Conservation (phyloP, 116 monocot species). For the Phalaenopsis hybrid region DNA sequence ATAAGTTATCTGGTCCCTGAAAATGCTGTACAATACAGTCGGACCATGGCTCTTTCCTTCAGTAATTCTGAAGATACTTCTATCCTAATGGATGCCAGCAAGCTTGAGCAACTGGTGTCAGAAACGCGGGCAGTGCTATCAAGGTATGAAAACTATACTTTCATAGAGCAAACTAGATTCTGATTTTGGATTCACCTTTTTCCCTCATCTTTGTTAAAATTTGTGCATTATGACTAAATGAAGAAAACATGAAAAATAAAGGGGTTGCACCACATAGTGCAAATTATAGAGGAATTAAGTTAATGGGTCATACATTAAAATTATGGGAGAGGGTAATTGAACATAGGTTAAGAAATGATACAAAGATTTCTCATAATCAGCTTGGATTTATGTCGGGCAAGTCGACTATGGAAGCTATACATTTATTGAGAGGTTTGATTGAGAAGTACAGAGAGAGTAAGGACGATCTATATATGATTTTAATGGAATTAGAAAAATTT, state of each 20-base stretch:
- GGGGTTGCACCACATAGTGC: too few species aligned
- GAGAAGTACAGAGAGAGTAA: too few species aligned
- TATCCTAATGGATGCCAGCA: slow-evolving; percentile 47
- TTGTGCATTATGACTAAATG: background rate
- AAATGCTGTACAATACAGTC: slow-evolving; percentile 44
- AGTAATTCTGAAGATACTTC: slow-evolving; percentile 48
- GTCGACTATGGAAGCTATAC: too few species aligned
- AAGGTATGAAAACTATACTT: slow-evolving; percentile 39
- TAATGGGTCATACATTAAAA: too few species aligned
- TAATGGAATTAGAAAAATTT: too few species aligned
- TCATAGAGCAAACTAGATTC: background rate
- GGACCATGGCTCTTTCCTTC: slow-evolving; percentile 38
- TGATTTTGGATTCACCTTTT: background rate
- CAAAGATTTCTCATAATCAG: too few species aligned
- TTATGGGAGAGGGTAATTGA: too few species aligned
- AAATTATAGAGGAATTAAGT: too few species aligned
- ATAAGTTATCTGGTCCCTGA: slow-evolving; percentile 65
- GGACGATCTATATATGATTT: too few species aligned
- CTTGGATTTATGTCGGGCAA: too few species aligned
- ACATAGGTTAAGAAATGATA: too few species aligned
- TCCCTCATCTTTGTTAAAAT: background rate
- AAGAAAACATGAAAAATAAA: background rate
- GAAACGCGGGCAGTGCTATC: slow-evolving; percentile 64
- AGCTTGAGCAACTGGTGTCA: slow-evolving; percentile 71
- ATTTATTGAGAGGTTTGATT: too few species aligned